A percentile compares a stretch with the other conserved stretches of the same genome.
These are phyloP conservation scores for Leishmania lainsoni DNA, from an alignment of 208 protist genomes.

Conservation along the genomic window DNA sequence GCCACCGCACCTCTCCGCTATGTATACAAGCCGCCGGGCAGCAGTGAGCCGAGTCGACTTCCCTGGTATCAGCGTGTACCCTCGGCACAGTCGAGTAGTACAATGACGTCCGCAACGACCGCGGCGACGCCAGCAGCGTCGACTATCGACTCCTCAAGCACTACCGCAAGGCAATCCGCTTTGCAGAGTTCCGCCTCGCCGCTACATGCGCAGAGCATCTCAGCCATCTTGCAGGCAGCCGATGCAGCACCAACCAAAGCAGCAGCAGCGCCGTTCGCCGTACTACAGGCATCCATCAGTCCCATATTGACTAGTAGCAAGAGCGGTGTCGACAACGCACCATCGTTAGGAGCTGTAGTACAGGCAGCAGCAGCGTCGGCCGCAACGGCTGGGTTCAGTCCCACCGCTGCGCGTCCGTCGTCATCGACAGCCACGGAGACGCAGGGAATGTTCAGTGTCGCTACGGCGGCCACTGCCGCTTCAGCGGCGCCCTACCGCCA, in stretches of 20 bases:
- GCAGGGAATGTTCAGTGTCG: neutral
- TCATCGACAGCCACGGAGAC: neutral
- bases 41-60: slow-evolving; percentile 38
- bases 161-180: neutral
- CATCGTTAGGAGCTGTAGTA: neutral
- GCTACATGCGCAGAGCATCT: slow-evolving; percentile 18
- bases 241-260: neutral
- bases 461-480: neutral
- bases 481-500: slow-evolving; percentile 6
- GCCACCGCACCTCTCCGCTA: slow-evolving; percentile 17
- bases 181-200: neutral
- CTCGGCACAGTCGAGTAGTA: neutral
- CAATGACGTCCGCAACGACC: neutral
- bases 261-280: neutral
- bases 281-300: neutral
- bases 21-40: slow-evolving; percentile 67
- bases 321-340: neutral
- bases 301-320: slow-evolving; percentile 7
- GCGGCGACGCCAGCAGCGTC: neutral
- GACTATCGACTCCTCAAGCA: neutral
- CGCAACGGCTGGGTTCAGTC: neutral
- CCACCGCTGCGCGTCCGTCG: neutral
- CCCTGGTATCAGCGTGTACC: slow-evolving; percentile 54
- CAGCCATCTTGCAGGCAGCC: slow-evolving; percentile 14
- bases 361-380: neutral